Percentiles rank a stretch among this genome's conserved stretches.
Conservation (phyloP, 1,284 basidiomycete species). For the Cystobasidium pallidum region DNA sequence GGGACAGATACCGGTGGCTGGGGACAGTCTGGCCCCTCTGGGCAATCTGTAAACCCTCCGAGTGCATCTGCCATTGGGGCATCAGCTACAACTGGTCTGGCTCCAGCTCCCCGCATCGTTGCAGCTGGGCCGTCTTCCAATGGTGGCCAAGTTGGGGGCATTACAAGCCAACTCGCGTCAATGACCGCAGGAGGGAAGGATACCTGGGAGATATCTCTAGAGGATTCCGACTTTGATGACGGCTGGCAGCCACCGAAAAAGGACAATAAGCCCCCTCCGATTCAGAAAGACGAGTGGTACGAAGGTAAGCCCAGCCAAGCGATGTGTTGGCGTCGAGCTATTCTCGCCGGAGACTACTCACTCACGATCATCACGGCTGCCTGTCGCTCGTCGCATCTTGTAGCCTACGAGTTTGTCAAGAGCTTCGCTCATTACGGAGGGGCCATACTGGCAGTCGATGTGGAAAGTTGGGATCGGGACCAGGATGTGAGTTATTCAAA, state of each 20-base stretch:
- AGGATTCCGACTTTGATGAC: constrained; percentile 41
- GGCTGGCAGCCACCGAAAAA: constrained; percentile 16
- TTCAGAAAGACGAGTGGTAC: constrained; percentile 27
- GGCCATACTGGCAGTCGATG: constrained; percentile 33
- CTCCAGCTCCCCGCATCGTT: constrained; percentile 22
- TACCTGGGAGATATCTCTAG: constrained; percentile 40
- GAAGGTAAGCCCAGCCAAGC: constrained; percentile 15
- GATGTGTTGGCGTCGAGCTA: too few species aligned
- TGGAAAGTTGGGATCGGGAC: constrained; percentile 36
- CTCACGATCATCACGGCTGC: too few species aligned
- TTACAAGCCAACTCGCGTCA: background rate
- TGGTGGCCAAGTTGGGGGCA: background rate
- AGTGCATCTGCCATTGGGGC: background rate
- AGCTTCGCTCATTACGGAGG: constrained; percentile 35
- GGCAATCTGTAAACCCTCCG: background rate
- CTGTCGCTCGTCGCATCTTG: too few species aligned
- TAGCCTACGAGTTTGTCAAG: constrained; percentile 28
- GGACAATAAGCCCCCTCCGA: constrained; percentile 9
- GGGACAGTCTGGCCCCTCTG: background rate
- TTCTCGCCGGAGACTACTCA: too few species aligned
- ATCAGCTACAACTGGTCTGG: background rate
- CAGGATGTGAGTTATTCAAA: constrained; percentile 15
- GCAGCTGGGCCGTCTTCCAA: background rate
- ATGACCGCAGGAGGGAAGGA: constrained; percentile 12
- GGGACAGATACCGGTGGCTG: background rate